Evolutionary conservation across 306 rosid genomes (phyloP).

Genomic region (Quillaja saponaria): DNA sequence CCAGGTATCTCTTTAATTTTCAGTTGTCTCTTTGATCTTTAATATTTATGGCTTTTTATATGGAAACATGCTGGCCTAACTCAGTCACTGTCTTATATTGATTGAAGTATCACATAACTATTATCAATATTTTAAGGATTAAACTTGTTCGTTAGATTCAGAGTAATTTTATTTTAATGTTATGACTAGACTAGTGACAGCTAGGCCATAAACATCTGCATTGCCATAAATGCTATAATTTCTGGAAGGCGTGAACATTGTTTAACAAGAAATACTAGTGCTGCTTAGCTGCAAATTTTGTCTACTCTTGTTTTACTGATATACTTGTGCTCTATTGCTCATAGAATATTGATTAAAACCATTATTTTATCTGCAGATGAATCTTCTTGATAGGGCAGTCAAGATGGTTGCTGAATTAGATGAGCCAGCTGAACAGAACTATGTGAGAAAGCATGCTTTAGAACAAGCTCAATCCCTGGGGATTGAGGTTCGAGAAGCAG

Average conservation of each 20-base stretch:
- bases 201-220: neutral
- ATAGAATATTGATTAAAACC: conserved; percentile 1
- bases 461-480: conserved; percentile 91
- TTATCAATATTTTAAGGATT: too few relatives aligned
- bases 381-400: conserved; percentile 91
- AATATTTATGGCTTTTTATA: neutral
- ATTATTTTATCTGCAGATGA: conserved; percentile 61
- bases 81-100: too few relatives aligned
- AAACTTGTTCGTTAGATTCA: too few relatives aligned
- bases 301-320: neutral
- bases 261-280: conserved; percentile 6
- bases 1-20: conserved; percentile 60
- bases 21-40: neutral
- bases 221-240: neutral
- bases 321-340: conserved; percentile 23
- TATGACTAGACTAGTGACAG: too few relatives aligned
- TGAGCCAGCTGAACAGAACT: conserved; percentile 82
- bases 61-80: too few relatives aligned
- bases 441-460: conserved; percentile 78
- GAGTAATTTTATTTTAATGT: too few relatives aligned
- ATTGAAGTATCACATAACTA: conserved; percentile 1
- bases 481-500: conserved; percentile 88
- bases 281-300: neutral
- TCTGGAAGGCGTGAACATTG: neutral
- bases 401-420: conserved; percentile 98